phyloP scores from a whole-genome alignment of 352 stramenopile species.

The Phytophthora nicotianae region DNA sequence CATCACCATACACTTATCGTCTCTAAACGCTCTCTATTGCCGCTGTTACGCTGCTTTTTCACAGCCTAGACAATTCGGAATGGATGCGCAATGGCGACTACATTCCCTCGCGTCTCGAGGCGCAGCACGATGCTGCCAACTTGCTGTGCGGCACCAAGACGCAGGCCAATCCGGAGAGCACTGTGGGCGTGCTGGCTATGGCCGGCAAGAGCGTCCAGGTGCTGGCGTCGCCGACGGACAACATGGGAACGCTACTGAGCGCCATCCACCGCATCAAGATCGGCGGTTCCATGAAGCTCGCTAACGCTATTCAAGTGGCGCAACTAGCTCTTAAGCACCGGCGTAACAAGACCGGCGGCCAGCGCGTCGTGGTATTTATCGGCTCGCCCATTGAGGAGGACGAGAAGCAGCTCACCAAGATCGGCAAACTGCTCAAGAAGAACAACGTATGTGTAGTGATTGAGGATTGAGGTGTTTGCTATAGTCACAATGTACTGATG shows the following conservation, averaged over 20 bases:
- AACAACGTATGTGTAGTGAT: slow-evolving; percentile 92
- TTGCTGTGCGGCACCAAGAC: slow-evolving; percentile 97
- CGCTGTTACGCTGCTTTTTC: slow-evolving; percentile 4
- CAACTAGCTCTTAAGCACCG: slow-evolving; percentile 98
- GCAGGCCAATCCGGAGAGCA: slow-evolving; percentile 98
- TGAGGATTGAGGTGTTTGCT: not conserved
- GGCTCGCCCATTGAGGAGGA: slow-evolving; percentile 93
- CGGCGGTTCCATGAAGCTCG: slow-evolving; percentile 92
- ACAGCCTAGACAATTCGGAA: slow-evolving; percentile 96
- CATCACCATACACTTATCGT: not conserved
- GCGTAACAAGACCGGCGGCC: slow-evolving; percentile 96
- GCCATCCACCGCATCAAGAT: slow-evolving; percentile 94
- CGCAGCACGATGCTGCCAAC: slow-evolving; percentile 98
- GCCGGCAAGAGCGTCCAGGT: slow-evolving; percentile 93
- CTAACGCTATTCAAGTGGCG: slow-evolving; percentile 96
- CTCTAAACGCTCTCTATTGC: slow-evolving; percentile 7
- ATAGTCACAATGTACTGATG: not conserved
- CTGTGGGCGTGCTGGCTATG: slow-evolving; percentile 97
- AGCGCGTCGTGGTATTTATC: slow-evolving; percentile 97
- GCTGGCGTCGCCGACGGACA: slow-evolving; percentile 96
- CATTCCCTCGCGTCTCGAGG: slow-evolving; percentile 97
- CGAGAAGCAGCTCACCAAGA: slow-evolving; percentile 93
- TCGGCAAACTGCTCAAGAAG: slow-evolving; percentile 98
- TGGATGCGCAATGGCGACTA: slow-evolving; percentile 99
- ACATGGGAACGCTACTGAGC: slow-evolving; percentile 97